Percentiles rank a stretch among this genome's conserved stretches.
These are phyloP conservation scores for Entelexis sorbosivorans DNA, from an alignment of 1,139 yeast species.

Conservation along the genomic window DNA sequence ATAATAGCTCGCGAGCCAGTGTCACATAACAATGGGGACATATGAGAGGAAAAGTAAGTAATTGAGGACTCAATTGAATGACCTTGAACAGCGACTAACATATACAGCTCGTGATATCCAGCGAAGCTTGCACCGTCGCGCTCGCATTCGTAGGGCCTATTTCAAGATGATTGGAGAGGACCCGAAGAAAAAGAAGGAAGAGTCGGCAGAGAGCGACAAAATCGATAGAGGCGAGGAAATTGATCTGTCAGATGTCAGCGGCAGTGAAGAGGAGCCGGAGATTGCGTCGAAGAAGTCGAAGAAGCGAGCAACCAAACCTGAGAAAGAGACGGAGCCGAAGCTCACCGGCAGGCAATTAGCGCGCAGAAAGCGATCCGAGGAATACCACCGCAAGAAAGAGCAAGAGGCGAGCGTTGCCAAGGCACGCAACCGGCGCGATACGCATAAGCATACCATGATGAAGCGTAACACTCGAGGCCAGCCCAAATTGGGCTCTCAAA, in stretches of 20 bases:
- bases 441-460: conserved; percentile 40
- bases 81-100: conserved; percentile 9
- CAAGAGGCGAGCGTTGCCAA: conserved; percentile 23
- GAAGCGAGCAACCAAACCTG: not conserved
- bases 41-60: conserved; percentile 20
- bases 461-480: conserved; percentile 68
- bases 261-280: conserved; percentile 19
- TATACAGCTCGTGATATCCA: conserved; percentile 40
- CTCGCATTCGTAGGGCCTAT: conserved; percentile 73
- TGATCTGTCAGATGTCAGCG: conserved; percentile 14
- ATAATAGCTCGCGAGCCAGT: not conserved
- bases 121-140: conserved; percentile 64
- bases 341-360: conserved; percentile 21
- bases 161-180: conserved; percentile 70
- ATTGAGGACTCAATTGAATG: not conserved
- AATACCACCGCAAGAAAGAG: conserved; percentile 23
- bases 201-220: not conserved
- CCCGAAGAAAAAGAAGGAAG: conserved; percentile 14
- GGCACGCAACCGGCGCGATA: conserved; percentile 31
- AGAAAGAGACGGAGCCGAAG: conserved; percentile 10
- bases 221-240: conserved; percentile 9
- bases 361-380: conserved; percentile 19
- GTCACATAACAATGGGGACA: conserved; percentile 12
- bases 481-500: conserved; percentile 85
- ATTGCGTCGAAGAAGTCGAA: conserved; percentile 5